A percentile compares a stretch with the other conserved stretches of the same genome.
Evolutionary conservation across 371 early-diverging fungal species (phyloP).

Genomic region (Mucor velutinosus): DNA sequence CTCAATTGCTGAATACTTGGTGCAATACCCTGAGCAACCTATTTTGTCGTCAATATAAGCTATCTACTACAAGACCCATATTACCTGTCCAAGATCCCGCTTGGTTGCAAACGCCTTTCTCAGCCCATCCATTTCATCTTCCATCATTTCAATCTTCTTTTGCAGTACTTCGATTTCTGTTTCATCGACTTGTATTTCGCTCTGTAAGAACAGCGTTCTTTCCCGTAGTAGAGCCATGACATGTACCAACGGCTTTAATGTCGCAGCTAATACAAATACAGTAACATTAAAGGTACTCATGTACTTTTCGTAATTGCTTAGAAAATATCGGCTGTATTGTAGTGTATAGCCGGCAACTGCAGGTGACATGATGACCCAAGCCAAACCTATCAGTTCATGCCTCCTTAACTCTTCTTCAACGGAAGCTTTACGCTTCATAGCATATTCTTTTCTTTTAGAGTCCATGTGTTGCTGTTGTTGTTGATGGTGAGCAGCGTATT

Average conservation of each 20-base stretch:
- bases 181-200: slow-evolving; percentile 46
- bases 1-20: slow-evolving; percentile 53
- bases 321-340: slow-evolving; percentile 54
- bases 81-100: slow-evolving; percentile 61
- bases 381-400: slow-evolving; percentile 58
- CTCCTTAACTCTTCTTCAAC: slow-evolving; percentile 48
- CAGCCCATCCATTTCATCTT: slow-evolving; percentile 57
- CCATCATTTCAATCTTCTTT: slow-evolving; percentile 48
- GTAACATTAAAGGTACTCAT: slow-evolving; percentile 61
- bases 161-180: slow-evolving; percentile 51
- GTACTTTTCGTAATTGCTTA: slow-evolving; percentile 61
- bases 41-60: background rate
- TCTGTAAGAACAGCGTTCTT: slow-evolving; percentile 57
- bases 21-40: slow-evolving; percentile 39
- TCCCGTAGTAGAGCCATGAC: slow-evolving; percentile 50
- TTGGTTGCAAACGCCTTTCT: slow-evolving; percentile 68
- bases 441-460: background rate
- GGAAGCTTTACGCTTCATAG: slow-evolving; percentile 8
- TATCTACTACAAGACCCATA: background rate
- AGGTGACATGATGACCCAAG: slow-evolving; percentile 61
- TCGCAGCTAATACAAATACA: slow-evolving; percentile 63
- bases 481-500: slow-evolving; percentile 8
- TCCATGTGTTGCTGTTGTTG: slow-evolving; percentile 2
- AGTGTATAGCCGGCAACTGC: slow-evolving; percentile 62
- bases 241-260: slow-evolving; percentile 58